phyloP scores from a whole-genome alignment of 495 filamentous ascomycete genomes.

The Annulohypoxylon maeteangense region DNA sequence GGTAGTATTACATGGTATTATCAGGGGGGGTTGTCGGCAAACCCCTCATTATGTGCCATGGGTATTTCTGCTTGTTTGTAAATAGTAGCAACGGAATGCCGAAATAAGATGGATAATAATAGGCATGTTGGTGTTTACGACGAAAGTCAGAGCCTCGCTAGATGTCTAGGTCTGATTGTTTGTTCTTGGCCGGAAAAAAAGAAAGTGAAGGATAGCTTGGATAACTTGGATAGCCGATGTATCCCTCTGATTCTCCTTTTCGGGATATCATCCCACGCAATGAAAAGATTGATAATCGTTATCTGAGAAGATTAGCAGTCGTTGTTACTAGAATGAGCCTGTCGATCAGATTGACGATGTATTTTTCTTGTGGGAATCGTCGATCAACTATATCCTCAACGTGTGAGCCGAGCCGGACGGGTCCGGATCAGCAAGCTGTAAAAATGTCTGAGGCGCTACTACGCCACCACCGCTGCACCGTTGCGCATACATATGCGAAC shows the following conservation, averaged over 20 bases:
- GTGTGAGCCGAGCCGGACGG: constrained; percentile 34
- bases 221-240: too few relatives aligned
- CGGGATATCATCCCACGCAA: constrained; percentile 23
- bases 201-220: not conserved
- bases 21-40: constrained; percentile 10
- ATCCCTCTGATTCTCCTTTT: constrained; percentile 5
- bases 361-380: constrained; percentile 34
- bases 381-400: constrained; percentile 23
- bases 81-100: not conserved
- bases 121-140: not conserved
- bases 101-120: not conserved
- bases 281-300: constrained; percentile 21
- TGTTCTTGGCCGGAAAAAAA: constrained; percentile 1
- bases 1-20: not conserved
- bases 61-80: constrained; percentile 1
- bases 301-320: constrained; percentile 18
- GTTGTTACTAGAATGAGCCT: constrained; percentile 26
- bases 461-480: not conserved
- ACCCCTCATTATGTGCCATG: constrained; percentile 24
- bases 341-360: constrained; percentile 42
- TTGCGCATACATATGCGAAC: constrained; percentile 1
- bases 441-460: constrained; percentile 9
- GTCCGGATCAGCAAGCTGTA: constrained; percentile 37
- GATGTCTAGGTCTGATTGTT: too few relatives aligned
- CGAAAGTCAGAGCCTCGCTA: constrained; percentile 7